A percentile compares a stretch with the other conserved stretches of the same genome.
These are phyloP conservation scores for Penicillium bialowiezense DNA, from an alignment of 495 filamentous ascomycete genomes.

Conservation along the genomic window DNA sequence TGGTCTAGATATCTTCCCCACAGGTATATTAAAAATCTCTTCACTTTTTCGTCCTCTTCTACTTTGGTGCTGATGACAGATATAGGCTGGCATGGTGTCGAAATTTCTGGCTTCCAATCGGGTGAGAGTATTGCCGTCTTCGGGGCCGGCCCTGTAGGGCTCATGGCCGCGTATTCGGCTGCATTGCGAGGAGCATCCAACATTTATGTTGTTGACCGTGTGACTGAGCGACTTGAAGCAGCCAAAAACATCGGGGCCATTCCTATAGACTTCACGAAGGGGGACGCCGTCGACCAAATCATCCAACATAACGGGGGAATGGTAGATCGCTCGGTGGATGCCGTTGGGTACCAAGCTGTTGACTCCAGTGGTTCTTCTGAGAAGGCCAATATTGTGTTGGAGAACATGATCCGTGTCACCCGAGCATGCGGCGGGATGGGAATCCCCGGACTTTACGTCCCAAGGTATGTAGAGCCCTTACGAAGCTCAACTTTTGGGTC, in stretches of 20 bases:
- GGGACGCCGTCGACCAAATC: constrained; percentile 38
- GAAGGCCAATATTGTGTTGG: constrained; percentile 41
- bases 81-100: constrained; percentile 54
- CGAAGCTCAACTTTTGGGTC: too few species aligned
- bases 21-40: constrained; percentile 25
- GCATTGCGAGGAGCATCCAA: constrained; percentile 49
- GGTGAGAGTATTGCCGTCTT: constrained; percentile 55
- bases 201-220: constrained; percentile 54
- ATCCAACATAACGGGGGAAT: constrained; percentile 35
- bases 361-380: constrained; percentile 40
- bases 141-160: constrained; percentile 50
- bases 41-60: neutral
- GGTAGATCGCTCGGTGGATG: constrained; percentile 54
- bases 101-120: constrained; percentile 50
- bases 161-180: constrained; percentile 57
- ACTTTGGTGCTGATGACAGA: neutral
- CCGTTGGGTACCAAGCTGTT: constrained; percentile 54
- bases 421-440: constrained; percentile 47
- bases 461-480: constrained; percentile 31
- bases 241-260: constrained; percentile 53
- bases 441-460: constrained; percentile 44
- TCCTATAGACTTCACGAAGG: constrained; percentile 36
- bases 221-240: constrained; percentile 47
- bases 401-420: constrained; percentile 48
- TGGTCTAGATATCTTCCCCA: constrained; percentile 54